phyloP scores from a whole-genome alignment of 2,329 filamentous ascomycete genomes.

The Colletotrichum magnum region DNA sequence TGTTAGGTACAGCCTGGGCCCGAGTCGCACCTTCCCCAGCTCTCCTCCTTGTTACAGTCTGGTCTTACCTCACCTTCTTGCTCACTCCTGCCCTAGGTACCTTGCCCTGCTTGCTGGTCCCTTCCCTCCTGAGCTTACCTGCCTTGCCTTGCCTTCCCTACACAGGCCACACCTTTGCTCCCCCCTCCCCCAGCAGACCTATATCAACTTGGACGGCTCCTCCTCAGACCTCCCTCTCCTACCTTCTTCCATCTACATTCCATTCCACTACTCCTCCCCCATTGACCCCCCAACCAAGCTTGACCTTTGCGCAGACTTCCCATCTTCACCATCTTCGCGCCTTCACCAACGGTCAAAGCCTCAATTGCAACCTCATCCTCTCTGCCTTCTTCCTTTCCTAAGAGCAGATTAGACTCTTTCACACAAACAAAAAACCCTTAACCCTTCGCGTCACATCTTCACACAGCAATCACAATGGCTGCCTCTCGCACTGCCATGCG shows the following conservation, averaged over 20 bases:
- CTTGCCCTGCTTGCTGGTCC: not conserved
- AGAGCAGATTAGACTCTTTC: too few relatives aligned
- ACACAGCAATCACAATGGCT: conserved; percentile 31
- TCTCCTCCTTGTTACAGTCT: not conserved
- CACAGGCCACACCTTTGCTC: conserved; percentile 33
- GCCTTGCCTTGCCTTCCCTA: conserved; percentile 19
- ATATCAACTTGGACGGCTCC: conserved; percentile 38
- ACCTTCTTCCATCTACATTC: conserved; percentile 17
- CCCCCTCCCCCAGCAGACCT: conserved; percentile 30
- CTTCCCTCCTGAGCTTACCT: conserved; percentile 16
- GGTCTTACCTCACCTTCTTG: not conserved
- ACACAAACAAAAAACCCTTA: conserved; percentile 1
- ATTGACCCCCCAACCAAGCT: conserved; percentile 19
- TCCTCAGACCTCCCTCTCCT: conserved; percentile 7
- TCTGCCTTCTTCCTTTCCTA: not conserved
- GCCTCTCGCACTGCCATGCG: conserved; percentile 38
- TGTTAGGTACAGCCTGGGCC: not conserved
- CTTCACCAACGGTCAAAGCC: conserved; percentile 24
- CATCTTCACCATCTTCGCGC: conserved; percentile 30
- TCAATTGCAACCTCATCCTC: not conserved
- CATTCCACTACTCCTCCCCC: conserved; percentile 15
- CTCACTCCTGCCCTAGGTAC: not conserved
- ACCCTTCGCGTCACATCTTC: not conserved
- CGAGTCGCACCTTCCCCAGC: conserved; percentile 14
- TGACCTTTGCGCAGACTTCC: conserved; percentile 20